Conservation (phyloP, 371 early-diverging fungal species). For the Coemansia sp. region DNA sequence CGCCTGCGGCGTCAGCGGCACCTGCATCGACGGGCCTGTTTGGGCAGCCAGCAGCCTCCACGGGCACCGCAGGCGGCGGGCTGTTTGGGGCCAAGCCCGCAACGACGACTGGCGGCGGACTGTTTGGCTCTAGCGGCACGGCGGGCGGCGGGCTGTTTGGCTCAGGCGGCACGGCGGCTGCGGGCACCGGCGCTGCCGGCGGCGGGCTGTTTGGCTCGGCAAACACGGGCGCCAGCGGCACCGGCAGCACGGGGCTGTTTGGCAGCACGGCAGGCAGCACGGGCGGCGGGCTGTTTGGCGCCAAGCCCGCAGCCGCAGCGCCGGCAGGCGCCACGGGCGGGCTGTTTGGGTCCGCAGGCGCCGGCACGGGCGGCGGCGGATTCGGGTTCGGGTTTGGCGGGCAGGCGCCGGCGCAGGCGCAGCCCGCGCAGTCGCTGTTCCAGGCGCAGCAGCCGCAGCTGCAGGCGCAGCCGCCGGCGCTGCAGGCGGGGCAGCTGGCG, state of each 20-base stretch:
- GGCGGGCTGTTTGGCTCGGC: constrained; percentile 24
- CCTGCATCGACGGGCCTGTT: constrained; percentile 30
- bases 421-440: constrained; percentile 42
- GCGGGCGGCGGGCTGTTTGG: constrained; percentile 18
- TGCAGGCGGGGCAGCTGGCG: constrained; percentile 52
- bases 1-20: constrained; percentile 7
- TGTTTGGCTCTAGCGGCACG: constrained; percentile 14
- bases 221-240: constrained; percentile 1
- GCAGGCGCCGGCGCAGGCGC: constrained; percentile 2
- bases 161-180: too few species aligned
- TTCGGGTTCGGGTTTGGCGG: constrained; percentile 6
- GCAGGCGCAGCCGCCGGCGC: constrained; percentile 20
- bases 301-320: constrained; percentile 1
- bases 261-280: constrained; percentile 16
- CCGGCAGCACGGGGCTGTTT: constrained; percentile 33
- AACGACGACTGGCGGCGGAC: constrained; percentile 13
- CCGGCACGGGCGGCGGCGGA: constrained; percentile 12
- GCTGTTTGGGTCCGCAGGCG: constrained; percentile 11
- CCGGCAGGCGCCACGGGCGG: constrained; percentile 1
- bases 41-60: constrained; percentile 15
- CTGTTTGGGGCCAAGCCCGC: constrained; percentile 20
- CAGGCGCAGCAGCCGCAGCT: constrained; percentile 19
- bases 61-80: constrained; percentile 20
- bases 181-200: constrained; percentile 3
- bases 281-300: constrained; percentile 30